Percentiles rank a stretch among this genome's conserved stretches.
phyloP scores from a whole-genome alignment of 768 basidiomycete genomes.

The Termitomyces sp. region DNA sequence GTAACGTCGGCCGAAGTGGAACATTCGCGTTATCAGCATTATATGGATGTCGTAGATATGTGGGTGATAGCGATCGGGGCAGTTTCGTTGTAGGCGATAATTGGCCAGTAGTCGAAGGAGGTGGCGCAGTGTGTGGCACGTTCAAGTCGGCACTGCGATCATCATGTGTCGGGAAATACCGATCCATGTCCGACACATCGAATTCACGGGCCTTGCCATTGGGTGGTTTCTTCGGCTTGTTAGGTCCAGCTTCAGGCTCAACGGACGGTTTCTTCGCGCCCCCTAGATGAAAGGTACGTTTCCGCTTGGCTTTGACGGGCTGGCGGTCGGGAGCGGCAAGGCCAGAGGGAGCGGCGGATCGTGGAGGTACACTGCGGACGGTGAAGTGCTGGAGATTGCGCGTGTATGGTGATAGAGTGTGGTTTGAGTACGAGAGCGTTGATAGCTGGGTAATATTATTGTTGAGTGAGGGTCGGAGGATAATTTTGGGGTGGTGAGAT shows the following conservation, averaged over 20 bases:
- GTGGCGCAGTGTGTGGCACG: neutral
- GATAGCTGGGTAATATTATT: conserved; percentile 83
- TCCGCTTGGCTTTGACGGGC: conserved; percentile 71
- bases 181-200: conserved; percentile 69
- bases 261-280: conserved; percentile 32
- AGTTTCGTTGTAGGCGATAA: neutral
- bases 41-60: conserved; percentile 4
- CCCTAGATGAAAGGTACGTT: conserved; percentile 60
- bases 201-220: conserved; percentile 33
- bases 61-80: neutral
- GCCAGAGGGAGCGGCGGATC: conserved; percentile 24
- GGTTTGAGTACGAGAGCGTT: conserved; percentile 83
- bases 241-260: neutral
- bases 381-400: conserved; percentile 89
- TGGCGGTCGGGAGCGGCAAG: conserved; percentile 34
- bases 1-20: neutral
- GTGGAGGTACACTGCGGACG: conserved; percentile 81
- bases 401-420: conserved; percentile 93
- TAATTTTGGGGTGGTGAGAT: conserved; percentile 47
- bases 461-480: conserved; percentile 60
- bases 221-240: neutral
- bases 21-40: neutral
- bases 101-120: neutral
- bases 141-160: conserved; percentile 8
- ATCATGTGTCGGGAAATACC: conserved; percentile 53